phyloP scores from a whole-genome alignment of 2,329 filamentous ascomycete species.

The Hawksworthiomyces lignivorus region DNA sequence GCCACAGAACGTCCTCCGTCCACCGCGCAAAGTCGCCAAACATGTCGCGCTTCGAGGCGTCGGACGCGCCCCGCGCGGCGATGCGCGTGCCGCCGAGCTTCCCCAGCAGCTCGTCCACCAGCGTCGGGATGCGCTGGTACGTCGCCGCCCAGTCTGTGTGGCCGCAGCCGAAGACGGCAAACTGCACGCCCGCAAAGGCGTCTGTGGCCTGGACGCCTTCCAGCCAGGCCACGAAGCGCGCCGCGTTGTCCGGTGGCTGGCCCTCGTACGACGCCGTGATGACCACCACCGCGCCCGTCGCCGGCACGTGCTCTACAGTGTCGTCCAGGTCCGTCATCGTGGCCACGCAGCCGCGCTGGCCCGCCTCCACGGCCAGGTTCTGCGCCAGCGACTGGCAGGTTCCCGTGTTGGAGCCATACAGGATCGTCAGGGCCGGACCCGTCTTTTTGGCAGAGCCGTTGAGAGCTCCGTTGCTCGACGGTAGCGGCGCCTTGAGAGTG shows the following conservation, averaged over 20 bases:
- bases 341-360: slow-evolving; percentile 51
- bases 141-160: slow-evolving; percentile 47
- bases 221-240: slow-evolving; percentile 61
- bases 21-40: slow-evolving; percentile 46
- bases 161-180: slow-evolving; percentile 63
- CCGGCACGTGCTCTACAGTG: slow-evolving; percentile 52
- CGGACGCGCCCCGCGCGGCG: slow-evolving; percentile 42
- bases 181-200: slow-evolving; percentile 48
- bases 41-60: slow-evolving; percentile 54
- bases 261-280: slow-evolving; percentile 67
- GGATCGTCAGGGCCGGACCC: slow-evolving; percentile 45
- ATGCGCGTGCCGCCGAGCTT: slow-evolving; percentile 38
- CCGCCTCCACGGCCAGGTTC: slow-evolving; percentile 50
- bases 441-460: slow-evolving; percentile 40
- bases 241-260: slow-evolving; percentile 64
- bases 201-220: slow-evolving; percentile 38
- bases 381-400: slow-evolving; percentile 64
- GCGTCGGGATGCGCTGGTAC: slow-evolving; percentile 57
- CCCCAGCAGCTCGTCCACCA: slow-evolving; percentile 46
- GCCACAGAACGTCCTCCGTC: slow-evolving; percentile 31
- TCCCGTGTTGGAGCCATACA: slow-evolving; percentile 66
- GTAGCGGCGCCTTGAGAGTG: neutral
- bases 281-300: slow-evolving; percentile 54
- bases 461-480: slow-evolving; percentile 16
- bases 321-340: slow-evolving; percentile 50